Base-by-base conservation (phyloP, 352 stramenopile genomes). In the Phytophthora brassicae region DNA sequence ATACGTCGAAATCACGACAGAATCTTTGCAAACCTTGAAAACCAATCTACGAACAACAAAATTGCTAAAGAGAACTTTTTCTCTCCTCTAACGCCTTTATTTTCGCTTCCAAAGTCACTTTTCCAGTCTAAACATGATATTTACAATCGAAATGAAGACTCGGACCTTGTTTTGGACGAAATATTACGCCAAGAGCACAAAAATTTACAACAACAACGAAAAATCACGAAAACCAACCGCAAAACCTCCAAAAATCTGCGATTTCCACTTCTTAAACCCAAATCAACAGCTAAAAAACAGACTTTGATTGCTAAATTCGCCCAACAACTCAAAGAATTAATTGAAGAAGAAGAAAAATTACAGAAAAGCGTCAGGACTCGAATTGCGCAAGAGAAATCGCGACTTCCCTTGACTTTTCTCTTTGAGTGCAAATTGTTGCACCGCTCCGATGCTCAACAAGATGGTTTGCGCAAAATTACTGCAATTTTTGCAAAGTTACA, bases 401-500 rank as follows among this genome's bases (percentile, higher is more conserved):
- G 70, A 14, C 47, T 93, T 11, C 84, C 84, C 16, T 62, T 93
- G 13, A 73, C 75, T 13, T 91, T 91, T 48, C 74, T 93, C 48
- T 93, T 93, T 28, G 81, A 91, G 43, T 79, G 76, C 48, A 85
- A 87, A 19, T 56, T 93, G 17, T 71, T 85, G 29, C 60, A 48
- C 9, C 69, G 71, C 7, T 71, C 64, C 3, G 89, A 91, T 58
- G 88, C 79, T 44, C 71, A 68, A 20, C 59, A 86, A 43, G 74
- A 88, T 41, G 73, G 79, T 22, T 47, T 91, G 4, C 56, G 46
- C 11, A 75, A 75, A 1, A 88, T 91, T 53, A 77, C 80, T 0
- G 52, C 56, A 2, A 88, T 91, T 61, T 93, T 91, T 47, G 65
- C 74, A 3, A 89, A 86, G 57, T 64, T 93, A 2, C 84, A 93